Conservation (phyloP, 2,329 filamentous ascomycete genomes). For the Stachybotrys echinatus region DNA sequence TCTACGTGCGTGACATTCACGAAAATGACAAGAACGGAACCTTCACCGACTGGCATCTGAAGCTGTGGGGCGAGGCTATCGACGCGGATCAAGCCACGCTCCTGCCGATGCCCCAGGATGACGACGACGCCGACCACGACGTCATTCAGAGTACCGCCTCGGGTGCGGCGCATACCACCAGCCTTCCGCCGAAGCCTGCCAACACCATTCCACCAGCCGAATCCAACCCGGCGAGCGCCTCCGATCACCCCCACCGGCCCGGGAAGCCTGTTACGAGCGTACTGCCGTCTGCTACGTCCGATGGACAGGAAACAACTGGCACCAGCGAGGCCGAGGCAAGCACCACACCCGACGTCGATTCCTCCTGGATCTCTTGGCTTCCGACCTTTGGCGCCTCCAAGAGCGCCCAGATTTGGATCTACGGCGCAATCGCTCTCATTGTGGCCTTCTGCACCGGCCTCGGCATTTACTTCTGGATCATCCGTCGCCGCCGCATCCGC, state of each 20-base stretch:
- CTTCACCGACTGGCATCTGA: constrained; percentile 89
- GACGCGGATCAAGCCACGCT: constrained; percentile 67
- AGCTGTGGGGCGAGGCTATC: constrained; percentile 86
- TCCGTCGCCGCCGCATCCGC: constrained; percentile 69
- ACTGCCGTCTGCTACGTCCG: constrained; percentile 16
- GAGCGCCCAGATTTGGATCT: constrained; percentile 90
- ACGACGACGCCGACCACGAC: constrained; percentile 81
- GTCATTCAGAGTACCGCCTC: constrained; percentile 49
- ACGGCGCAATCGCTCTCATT: constrained; percentile 78
- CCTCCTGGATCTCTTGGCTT: constrained; percentile 78
- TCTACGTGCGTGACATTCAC: constrained; percentile 79
- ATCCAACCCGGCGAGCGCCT: constrained; percentile 32
- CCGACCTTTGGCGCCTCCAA: constrained; percentile 87
- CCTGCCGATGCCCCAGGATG: constrained; percentile 74
- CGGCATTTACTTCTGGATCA: constrained; percentile 75
- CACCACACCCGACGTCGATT: constrained; percentile 44
- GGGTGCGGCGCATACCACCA: constrained; percentile 59
- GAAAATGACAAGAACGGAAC: constrained; percentile 72
- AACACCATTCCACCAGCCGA: constrained; percentile 37
- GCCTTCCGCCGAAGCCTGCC: constrained; percentile 32
- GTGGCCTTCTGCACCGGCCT: constrained; percentile 75
- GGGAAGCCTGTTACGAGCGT: constrained; percentile 33
- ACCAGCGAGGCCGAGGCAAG: constrained; percentile 26
- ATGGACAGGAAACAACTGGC: constrained; percentile 20
- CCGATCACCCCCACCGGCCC: constrained; percentile 61